Evolutionary conservation across 1,139 yeast species (phyloP).

Genomic region (Saccharomyces pastorianus): DNA sequence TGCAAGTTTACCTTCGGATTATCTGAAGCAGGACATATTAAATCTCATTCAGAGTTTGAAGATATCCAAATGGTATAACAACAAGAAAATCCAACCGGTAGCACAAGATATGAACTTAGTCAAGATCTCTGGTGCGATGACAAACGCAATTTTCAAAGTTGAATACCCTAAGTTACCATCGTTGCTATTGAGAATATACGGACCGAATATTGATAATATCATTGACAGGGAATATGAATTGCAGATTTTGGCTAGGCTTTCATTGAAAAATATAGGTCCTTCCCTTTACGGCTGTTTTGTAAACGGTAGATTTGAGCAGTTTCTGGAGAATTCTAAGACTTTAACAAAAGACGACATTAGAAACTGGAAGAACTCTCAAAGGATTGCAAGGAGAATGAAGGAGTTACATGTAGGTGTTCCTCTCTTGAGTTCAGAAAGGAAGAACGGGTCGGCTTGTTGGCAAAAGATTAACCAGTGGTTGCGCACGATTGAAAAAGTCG

Average conservation of each 20-base stretch:
- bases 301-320: slow-evolving; percentile 69
- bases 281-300: slow-evolving; percentile 76
- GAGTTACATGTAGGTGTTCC: slow-evolving; percentile 79
- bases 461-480: slow-evolving; percentile 66
- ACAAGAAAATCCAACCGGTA: slow-evolving; percentile 23
- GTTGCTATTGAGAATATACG: slow-evolving; percentile 73
- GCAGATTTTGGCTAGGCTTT: slow-evolving; percentile 60
- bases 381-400: slow-evolving; percentile 93
- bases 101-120: slow-evolving; percentile 37
- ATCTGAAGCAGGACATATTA: slow-evolving; percentile 75
- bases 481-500: slow-evolving; percentile 36
- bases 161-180: slow-evolving; percentile 35
- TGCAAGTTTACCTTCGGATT: slow-evolving; percentile 68
- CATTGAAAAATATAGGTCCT: slow-evolving; percentile 79
- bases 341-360: slow-evolving; percentile 66
- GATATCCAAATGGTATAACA: slow-evolving; percentile 67
- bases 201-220: slow-evolving; percentile 80
- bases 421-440: slow-evolving; percentile 45
- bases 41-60: slow-evolving; percentile 54
- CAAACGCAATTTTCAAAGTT: slow-evolving; percentile 78
- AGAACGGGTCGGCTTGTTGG: slow-evolving; percentile 64
- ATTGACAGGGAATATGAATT: slow-evolving; percentile 83
- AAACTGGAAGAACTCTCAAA: slow-evolving; percentile 66
- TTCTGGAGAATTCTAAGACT: slow-evolving; percentile 58
- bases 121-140: slow-evolving; percentile 85